A percentile compares a stretch with the other conserved stretches of the same genome.
phyloP scores from a whole-genome alignment of 495 filamentous ascomycete genomes.

The Daldinia childiae region DNA sequence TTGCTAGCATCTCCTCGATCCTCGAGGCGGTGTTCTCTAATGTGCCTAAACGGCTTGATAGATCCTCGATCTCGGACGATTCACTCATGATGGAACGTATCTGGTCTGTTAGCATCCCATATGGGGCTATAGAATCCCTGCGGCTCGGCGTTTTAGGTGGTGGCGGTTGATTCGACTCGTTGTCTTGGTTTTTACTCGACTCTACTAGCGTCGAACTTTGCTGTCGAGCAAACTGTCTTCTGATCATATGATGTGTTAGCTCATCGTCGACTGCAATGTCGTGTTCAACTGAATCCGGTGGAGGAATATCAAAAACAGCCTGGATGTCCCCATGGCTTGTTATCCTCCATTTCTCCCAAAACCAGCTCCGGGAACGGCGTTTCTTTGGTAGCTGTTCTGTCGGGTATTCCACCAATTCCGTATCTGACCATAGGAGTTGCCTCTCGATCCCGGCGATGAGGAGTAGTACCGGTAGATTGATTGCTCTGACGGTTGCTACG shows the following conservation, averaged over 20 bases:
- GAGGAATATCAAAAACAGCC: constrained; percentile 73
- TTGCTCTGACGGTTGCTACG: constrained; percentile 67
- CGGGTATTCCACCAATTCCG: constrained; percentile 34
- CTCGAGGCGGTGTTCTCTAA: constrained; percentile 51
- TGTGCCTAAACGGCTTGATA: constrained; percentile 48
- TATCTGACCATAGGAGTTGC: constrained; percentile 52
- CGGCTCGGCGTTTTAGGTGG: constrained; percentile 46
- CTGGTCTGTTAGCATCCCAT: constrained; percentile 48
- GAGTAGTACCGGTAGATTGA: constrained; percentile 73
- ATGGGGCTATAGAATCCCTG: constrained; percentile 59
- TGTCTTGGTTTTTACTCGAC: constrained; percentile 27
- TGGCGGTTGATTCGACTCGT: constrained; percentile 17
- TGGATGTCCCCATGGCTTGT: constrained; percentile 71
- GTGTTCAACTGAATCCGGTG: constrained; percentile 65
- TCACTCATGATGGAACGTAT: constrained; percentile 52
- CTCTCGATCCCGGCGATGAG: constrained; percentile 68
- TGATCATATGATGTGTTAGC: constrained; percentile 59
- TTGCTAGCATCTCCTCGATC: constrained; percentile 51
- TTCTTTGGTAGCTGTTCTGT: constrained; percentile 39
- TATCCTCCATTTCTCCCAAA: constrained; percentile 61
- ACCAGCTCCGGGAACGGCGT: constrained; percentile 44
- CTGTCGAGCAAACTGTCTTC: constrained; percentile 56
- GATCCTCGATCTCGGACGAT: constrained; percentile 48
- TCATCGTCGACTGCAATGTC: constrained; percentile 65
- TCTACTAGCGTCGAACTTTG: constrained; percentile 42